phyloP scores from a whole-genome alignment of 2,329 filamentous ascomycete species.

The Cercospora beticola region DNA sequence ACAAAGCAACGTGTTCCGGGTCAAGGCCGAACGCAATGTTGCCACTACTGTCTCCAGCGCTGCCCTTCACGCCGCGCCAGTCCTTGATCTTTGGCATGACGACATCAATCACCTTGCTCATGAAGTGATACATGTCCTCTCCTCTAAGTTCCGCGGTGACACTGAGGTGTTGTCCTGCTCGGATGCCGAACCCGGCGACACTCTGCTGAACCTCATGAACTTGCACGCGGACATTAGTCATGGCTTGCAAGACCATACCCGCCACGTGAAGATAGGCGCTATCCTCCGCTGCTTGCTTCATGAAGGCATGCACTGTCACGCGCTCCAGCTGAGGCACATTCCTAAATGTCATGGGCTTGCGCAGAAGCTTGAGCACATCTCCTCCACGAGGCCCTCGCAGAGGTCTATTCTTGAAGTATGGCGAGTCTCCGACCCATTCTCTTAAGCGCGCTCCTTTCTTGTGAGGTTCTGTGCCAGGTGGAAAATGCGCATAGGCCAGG shows the following conservation, averaged over 20 bases:
- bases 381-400: slow-evolving; percentile 80
- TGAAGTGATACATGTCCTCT: slow-evolving; percentile 82
- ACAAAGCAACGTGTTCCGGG: slow-evolving; percentile 72
- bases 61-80: slow-evolving; percentile 76
- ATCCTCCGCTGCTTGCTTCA: slow-evolving; percentile 66
- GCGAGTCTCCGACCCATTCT: slow-evolving; percentile 83
- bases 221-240: slow-evolving; percentile 72
- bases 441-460: slow-evolving; percentile 67
- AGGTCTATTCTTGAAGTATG: slow-evolving; percentile 90
- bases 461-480: slow-evolving; percentile 68
- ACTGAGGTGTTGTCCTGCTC: slow-evolving; percentile 68
- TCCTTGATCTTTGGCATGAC: slow-evolving; percentile 96
- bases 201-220: slow-evolving; percentile 69
- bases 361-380: slow-evolving; percentile 68
- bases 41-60: slow-evolving; percentile 80
- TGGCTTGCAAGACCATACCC: slow-evolving; percentile 78
- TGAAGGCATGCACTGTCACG: slow-evolving; percentile 77
- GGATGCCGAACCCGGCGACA: slow-evolving; percentile 73
- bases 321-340: slow-evolving; percentile 81
- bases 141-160: slow-evolving; percentile 76
- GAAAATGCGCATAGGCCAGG: slow-evolving; percentile 80
- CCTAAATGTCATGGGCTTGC: slow-evolving; percentile 67
- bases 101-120: slow-evolving; percentile 85
- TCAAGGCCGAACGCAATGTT: slow-evolving; percentile 83
- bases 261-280: slow-evolving; percentile 77